These are phyloP conservation scores for Kwoniella sp. DNA, from an alignment of 768 basidiomycete genomes.

Conservation along the genomic window DNA sequence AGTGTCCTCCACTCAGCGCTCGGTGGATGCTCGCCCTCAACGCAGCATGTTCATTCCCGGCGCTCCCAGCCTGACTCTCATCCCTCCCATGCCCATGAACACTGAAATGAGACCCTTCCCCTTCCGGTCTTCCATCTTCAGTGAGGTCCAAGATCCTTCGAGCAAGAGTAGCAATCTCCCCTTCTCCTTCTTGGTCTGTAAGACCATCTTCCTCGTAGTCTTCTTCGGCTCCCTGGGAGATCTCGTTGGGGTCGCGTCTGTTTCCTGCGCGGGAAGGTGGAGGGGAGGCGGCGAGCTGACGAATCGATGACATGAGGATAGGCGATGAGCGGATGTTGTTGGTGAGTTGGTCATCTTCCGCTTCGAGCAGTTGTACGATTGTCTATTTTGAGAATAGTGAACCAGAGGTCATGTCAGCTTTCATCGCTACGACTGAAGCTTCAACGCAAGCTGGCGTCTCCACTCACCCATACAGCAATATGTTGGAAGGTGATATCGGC, in stretches of 20 bases:
- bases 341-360: conserved; percentile 87
- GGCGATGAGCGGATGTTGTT: conserved; percentile 84
- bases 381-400: conserved; percentile 58
- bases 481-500: conserved; percentile 98
- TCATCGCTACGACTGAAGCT: neutral
- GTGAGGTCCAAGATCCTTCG: conserved; percentile 84
- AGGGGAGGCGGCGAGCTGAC: conserved; percentile 66
- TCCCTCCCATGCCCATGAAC: conserved; percentile 1
- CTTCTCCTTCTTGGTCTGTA: conserved; percentile 66
- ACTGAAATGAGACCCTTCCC: conserved; percentile 16
- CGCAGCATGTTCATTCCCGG: conserved; percentile 34
- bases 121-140: conserved; percentile 58
- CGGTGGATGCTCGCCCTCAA: conserved; percentile 43
- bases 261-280: conserved; percentile 41
- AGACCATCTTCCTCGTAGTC: conserved; percentile 66
- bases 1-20: conserved; percentile 31
- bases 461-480: conserved; percentile 84
- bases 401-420: neutral
- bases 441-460: neutral
- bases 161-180: conserved; percentile 84
- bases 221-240: conserved; percentile 69
- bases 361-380: conserved; percentile 93
- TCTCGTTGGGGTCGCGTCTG: conserved; percentile 25
- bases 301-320: conserved; percentile 81
- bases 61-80: conserved; percentile 15